Percentiles rank a stretch among this genome's conserved stretches.
Conservation (phyloP, 768 basidiomycete genomes). For the Tulasnella sp. region DNA sequence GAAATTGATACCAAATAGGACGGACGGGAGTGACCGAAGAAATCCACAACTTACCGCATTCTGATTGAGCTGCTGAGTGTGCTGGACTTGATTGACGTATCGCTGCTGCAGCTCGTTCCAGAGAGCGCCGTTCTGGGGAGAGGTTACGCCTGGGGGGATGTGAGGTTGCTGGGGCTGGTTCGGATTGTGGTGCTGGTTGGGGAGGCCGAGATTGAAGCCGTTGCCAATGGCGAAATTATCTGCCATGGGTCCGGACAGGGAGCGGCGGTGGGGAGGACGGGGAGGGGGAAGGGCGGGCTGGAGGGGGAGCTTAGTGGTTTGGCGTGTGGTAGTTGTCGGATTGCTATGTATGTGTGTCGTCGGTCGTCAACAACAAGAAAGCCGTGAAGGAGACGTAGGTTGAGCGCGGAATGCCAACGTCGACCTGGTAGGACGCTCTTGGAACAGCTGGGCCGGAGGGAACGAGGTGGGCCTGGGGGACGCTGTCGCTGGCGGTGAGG, state of each 20-base stretch:
- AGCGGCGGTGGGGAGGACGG: neutral
- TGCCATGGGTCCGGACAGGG: neutral
- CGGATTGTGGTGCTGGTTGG: constrained; percentile 9
- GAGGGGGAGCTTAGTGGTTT: neutral
- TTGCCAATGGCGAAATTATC: neutral
- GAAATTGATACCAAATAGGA: neutral
- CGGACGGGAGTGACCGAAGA: neutral
- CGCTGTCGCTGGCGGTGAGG: constrained; percentile 8
- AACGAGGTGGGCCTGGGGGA: neutral
- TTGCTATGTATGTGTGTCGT: neutral
- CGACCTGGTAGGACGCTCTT: neutral
- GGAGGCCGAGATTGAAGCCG: constrained; percentile 18
- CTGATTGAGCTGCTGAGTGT: constrained; percentile 18
- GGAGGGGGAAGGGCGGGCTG: neutral
- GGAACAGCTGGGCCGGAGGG: constrained; percentile 12
- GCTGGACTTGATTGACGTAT: constrained; percentile 15
- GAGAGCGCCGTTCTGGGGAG: constrained; percentile 22
- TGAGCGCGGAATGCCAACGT: neutral
- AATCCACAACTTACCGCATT: constrained; percentile 9
- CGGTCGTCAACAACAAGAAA: neutral
- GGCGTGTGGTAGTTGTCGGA: constrained; percentile 13
- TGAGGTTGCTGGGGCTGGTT: constrained; percentile 1
- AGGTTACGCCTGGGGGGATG: constrained; percentile 16
- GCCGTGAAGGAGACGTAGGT: neutral
- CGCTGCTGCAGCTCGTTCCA: constrained; percentile 22